phyloP scores from a whole-genome alignment of 2,329 filamentous ascomycete genomes.

The Periglandula ipomoeae region DNA sequence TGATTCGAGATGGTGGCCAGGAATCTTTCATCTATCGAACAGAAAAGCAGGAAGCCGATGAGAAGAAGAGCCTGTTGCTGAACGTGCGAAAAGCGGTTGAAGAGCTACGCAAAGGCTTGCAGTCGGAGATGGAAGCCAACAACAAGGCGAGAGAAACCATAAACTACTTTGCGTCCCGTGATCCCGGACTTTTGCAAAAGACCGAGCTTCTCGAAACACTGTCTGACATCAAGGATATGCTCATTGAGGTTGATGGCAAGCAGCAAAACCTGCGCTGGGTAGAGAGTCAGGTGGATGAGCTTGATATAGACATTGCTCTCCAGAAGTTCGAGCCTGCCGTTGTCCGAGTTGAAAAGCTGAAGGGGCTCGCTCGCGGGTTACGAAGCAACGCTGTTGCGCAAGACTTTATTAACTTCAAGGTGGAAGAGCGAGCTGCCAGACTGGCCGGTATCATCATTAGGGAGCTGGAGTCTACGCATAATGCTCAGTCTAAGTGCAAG shows the following conservation, averaged over 20 bases:
- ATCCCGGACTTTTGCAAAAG: slow-evolving; percentile 68
- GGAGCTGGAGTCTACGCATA: slow-evolving; percentile 68
- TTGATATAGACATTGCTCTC: slow-evolving; percentile 91
- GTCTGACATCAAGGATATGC: slow-evolving; percentile 73
- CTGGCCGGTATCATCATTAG: slow-evolving; percentile 69
- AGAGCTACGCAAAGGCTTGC: slow-evolving; percentile 75
- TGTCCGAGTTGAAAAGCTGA: slow-evolving; percentile 72
- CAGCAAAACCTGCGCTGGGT: slow-evolving; percentile 96
- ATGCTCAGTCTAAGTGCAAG: slow-evolving; percentile 67
- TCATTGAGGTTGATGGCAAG: slow-evolving; percentile 93
- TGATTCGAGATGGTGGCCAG: slow-evolving; percentile 73
- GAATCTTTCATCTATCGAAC: slow-evolving; percentile 94
- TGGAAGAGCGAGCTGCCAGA: slow-evolving; percentile 72
- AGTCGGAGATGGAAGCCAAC: slow-evolving; percentile 79
- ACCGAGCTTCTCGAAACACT: slow-evolving; percentile 70
- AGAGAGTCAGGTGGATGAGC: slow-evolving; percentile 86
- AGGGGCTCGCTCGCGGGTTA: slow-evolving; percentile 66
- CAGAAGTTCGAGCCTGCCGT: slow-evolving; percentile 85
- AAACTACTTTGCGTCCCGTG: slow-evolving; percentile 74
- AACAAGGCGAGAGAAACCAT: slow-evolving; percentile 78
- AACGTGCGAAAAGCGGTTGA: slow-evolving; percentile 91
- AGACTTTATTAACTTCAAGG: slow-evolving; percentile 85
- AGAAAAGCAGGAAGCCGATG: slow-evolving; percentile 66
- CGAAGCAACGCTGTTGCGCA: slow-evolving; percentile 83
- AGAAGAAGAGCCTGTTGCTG: slow-evolving; percentile 73